phyloP scores from a whole-genome alignment of 257 asterid genomes.

The Petunia secreta region DNA sequence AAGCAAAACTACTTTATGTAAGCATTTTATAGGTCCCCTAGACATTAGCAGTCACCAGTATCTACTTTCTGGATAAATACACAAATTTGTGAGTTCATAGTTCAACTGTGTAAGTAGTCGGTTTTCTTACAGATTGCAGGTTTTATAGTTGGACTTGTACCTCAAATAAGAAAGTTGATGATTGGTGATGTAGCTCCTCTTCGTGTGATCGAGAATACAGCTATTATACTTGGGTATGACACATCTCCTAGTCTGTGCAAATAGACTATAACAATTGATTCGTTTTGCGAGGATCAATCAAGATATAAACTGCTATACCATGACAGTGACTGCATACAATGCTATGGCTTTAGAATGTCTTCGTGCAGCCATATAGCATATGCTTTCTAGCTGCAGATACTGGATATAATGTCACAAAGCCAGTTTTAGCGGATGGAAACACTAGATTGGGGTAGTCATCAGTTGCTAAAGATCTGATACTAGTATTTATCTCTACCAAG shows the following conservation, averaged over 20 bases:
- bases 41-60: slow-evolving; percentile 8
- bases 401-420: slow-evolving; percentile 8
- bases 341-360: neutral
- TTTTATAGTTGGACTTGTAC: slow-evolving; percentile 73
- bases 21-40: neutral
- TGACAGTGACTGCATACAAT: slow-evolving; percentile 2
- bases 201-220: slow-evolving; percentile 68
- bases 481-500: neutral
- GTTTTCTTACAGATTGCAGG: slow-evolving; percentile 59
- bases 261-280: neutral
- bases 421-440: neutral
- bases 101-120: neutral
- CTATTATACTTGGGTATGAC: slow-evolving; percentile 70
- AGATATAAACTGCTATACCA: neutral
- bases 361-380: neutral
- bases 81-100: neutral
- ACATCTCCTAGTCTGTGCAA: neutral
- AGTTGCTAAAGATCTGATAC: neutral
- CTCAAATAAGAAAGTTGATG: slow-evolving; percentile 55
- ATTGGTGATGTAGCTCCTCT: slow-evolving; percentile 81
- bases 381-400: slow-evolving; percentile 20
- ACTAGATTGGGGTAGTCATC: neutral
- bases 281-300: neutral
- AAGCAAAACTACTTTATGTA: neutral
- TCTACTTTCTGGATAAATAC: neutral